Percentiles rank a stretch among this genome's conserved stretches.
Evolutionary conservation across 192 early-diverging fungal genomes (phyloP).

Genomic region (Backusella macrospora): DNA sequence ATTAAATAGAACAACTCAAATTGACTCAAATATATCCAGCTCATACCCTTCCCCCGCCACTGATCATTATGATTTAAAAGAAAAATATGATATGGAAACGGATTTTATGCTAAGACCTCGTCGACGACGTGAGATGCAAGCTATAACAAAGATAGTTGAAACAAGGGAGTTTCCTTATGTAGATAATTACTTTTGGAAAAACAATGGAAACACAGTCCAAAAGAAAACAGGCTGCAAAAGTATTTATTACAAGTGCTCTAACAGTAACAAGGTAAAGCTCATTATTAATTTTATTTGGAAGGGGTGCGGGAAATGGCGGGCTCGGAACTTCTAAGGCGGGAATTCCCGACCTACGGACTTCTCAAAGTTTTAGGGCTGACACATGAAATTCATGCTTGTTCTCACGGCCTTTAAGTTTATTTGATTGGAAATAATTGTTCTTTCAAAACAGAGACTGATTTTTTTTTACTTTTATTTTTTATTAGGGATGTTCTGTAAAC

Average conservation of each 20-base stretch:
- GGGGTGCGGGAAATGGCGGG: slow-evolving; percentile 31
- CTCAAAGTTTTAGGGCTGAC: slow-evolving; percentile 12
- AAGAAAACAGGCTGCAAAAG: slow-evolving; percentile 62
- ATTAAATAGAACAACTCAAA: neutral
- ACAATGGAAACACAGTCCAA: slow-evolving; percentile 63
- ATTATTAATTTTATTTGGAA: slow-evolving; percentile 13
- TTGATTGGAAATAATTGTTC: neutral
- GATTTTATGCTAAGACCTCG: slow-evolving; percentile 38
- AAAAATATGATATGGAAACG: neutral
- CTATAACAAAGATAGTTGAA: slow-evolving; percentile 64
- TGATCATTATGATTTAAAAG: slow-evolving; percentile 20
- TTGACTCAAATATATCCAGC: slow-evolving; percentile 2
- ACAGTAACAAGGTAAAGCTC: slow-evolving; percentile 50
- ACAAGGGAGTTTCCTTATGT: slow-evolving; percentile 50
- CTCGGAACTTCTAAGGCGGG: slow-evolving; percentile 17
- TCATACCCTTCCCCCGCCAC: slow-evolving; percentile 26
- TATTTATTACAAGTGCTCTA: slow-evolving; percentile 64
- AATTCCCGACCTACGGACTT: slow-evolving; percentile 16
- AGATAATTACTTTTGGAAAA: slow-evolving; percentile 61
- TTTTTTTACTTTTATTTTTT: slow-evolving; percentile 6
- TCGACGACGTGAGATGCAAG: slow-evolving; percentile 62
- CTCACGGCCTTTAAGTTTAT: slow-evolving; percentile 16
- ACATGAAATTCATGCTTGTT: slow-evolving; percentile 31
- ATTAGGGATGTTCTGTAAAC: slow-evolving; percentile 50
- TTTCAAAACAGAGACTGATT: neutral